Conservation (phyloP, 345 rosid genomes). For the Cardamine occulta region DNA sequence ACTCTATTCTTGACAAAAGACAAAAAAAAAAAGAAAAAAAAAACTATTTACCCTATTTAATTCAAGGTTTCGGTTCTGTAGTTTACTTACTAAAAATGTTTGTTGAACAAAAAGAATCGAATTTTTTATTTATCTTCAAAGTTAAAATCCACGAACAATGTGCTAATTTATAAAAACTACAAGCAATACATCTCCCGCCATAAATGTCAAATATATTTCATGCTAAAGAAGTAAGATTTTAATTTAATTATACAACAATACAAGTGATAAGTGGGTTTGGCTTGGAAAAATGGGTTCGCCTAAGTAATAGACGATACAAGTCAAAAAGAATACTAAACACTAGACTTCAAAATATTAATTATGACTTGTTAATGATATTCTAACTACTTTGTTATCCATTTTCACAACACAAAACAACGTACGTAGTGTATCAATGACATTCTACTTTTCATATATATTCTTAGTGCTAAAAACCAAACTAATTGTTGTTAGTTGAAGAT, state of each 20-base stretch:
- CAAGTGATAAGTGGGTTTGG: slow-evolving; percentile 19
- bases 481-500: neutral
- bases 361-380: slow-evolving; percentile 11
- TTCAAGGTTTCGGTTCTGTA: neutral
- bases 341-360: slow-evolving; percentile 6
- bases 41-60: neutral
- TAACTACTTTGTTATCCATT: slow-evolving; percentile 11
- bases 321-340: slow-evolving; percentile 20
- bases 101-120: neutral
- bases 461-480: slow-evolving; percentile 15
- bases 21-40: too few relatives aligned
- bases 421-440: neutral
- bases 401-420: slow-evolving; percentile 5
- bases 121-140: neutral
- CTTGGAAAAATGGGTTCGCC: slow-evolving; percentile 5
- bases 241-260: neutral
- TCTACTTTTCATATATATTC: slow-evolving; percentile 4
- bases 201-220: neutral
- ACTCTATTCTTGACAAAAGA: neutral
- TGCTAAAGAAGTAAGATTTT: neutral
- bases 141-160: neutral
- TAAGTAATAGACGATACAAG: slow-evolving; percentile 23
- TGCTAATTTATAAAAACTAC: neutral
- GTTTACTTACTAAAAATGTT: neutral
- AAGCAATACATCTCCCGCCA: neutral